phyloP scores from a whole-genome alignment of 192 early-diverging fungal genomes.

The Cladochytrium replicatum region DNA sequence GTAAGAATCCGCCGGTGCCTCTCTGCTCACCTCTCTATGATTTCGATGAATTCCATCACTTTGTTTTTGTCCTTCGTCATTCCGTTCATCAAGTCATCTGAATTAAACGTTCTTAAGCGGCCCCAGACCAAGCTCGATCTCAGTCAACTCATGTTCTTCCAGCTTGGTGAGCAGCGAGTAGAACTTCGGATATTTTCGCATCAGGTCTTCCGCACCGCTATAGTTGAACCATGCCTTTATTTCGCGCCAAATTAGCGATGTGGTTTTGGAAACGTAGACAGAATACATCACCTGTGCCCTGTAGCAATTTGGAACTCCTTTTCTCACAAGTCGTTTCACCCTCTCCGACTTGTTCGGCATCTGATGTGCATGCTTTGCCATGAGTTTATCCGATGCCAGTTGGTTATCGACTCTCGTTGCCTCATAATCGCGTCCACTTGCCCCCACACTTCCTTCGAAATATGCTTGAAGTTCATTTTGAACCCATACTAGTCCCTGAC shows the following conservation, averaged over 20 bases:
- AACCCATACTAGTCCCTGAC: not conserved
- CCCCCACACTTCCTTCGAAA: not conserved
- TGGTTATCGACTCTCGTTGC: not conserved
- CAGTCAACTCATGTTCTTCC: slow-evolving; percentile 3
- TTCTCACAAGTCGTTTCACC: slow-evolving; percentile 57
- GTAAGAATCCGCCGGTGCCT: not conserved
- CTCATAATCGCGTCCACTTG: not conserved
- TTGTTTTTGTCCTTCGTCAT: slow-evolving; percentile 41
- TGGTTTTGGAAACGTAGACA: not conserved
- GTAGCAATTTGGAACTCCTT: slow-evolving; percentile 54
- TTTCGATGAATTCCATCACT: slow-evolving; percentile 47
- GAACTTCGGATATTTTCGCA: slow-evolving; percentile 33
- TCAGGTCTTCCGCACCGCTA: slow-evolving; percentile 50
- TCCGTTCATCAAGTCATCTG: too few species aligned
- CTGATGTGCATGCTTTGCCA: not conserved
- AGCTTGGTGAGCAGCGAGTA: slow-evolving; percentile 24
- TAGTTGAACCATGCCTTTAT: slow-evolving; percentile 56
- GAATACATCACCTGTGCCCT: slow-evolving; percentile 21
- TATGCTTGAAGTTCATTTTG: not conserved
- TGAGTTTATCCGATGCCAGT: not conserved
- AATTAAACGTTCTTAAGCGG: not conserved
- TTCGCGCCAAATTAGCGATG: slow-evolving; percentile 13
- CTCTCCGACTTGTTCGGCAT: not conserved
- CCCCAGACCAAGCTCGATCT: too few species aligned
- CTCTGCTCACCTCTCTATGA: slow-evolving; percentile 53